phyloP scores from a whole-genome alignment of 305 asterid species.

The Fraxinus angustifolia region DNA sequence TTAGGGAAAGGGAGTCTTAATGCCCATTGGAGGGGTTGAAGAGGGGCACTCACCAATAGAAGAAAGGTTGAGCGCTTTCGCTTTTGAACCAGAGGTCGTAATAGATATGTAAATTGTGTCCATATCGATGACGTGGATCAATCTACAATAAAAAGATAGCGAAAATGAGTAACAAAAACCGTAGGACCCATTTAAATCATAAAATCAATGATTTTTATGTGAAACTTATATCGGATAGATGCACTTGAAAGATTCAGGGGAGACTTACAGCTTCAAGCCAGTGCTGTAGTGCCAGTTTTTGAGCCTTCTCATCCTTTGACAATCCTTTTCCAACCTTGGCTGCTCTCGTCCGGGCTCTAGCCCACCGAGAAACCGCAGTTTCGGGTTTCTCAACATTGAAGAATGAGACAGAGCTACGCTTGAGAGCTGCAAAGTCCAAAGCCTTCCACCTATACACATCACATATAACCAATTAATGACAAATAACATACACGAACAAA shows the following conservation, averaged over 20 bases:
- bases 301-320: slow-evolving; percentile 94
- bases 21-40: neutral
- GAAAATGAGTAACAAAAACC: neutral
- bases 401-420: slow-evolving; percentile 78
- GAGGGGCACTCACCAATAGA: slow-evolving; percentile 65
- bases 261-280: slow-evolving; percentile 97
- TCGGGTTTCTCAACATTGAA: slow-evolving; percentile 75
- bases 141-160: slow-evolving; percentile 38
- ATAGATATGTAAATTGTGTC: slow-evolving; percentile 83
- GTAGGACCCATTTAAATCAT: neutral
- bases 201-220: neutral
- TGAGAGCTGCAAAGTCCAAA: slow-evolving; percentile 81
- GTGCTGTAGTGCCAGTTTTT: slow-evolving; percentile 82
- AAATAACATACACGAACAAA: neutral
- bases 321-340: slow-evolving; percentile 97
- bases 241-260: neutral
- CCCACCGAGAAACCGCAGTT: slow-evolving; percentile 87
- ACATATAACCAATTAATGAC: neutral
- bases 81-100: slow-evolving; percentile 85
- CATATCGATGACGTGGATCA: slow-evolving; percentile 97
- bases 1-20: neutral
- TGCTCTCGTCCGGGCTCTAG: slow-evolving; percentile 90
- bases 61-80: slow-evolving; percentile 86
- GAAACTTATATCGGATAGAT: neutral
- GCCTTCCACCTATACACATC: slow-evolving; percentile 83